Percentiles rank a stretch among this genome's conserved stretches.
Evolutionary conservation across 1,284 basidiomycete species (phyloP).

Genomic region (Cutaneotrichosporon sp.): DNA sequence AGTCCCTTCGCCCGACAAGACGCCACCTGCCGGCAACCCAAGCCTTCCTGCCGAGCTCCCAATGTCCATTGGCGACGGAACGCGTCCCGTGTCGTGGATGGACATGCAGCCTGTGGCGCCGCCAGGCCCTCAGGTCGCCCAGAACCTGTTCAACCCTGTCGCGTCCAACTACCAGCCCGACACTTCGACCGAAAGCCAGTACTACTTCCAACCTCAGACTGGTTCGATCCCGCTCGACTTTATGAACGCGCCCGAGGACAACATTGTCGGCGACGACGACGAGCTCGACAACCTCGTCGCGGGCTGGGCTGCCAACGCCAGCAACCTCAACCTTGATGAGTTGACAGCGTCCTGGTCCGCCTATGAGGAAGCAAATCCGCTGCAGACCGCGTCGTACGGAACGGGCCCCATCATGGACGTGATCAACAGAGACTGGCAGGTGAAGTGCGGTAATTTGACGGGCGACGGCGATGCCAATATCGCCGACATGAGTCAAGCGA

Average conservation of each 20-base stretch:
- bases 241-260: neutral
- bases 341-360: neutral
- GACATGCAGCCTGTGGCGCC: neutral
- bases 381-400: neutral
- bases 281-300: slow-evolving; percentile 1
- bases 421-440: slow-evolving; percentile 2
- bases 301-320: neutral
- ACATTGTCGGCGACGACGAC: neutral
- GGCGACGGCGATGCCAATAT: too few species aligned
- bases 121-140: neutral
- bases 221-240: neutral
- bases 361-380: neutral
- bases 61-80: neutral
- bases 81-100: neutral
- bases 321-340: neutral
- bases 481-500: neutral
- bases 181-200: neutral
- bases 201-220: slow-evolving; percentile 1
- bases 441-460: too few species aligned
- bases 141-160: neutral
- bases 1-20: neutral
- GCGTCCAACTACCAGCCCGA: neutral
- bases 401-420: neutral
- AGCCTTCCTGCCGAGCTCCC: neutral
- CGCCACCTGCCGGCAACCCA: neutral